phyloP scores from a whole-genome alignment of 2,329 filamentous ascomycete genomes.

The Apiospora saccharicola region DNA sequence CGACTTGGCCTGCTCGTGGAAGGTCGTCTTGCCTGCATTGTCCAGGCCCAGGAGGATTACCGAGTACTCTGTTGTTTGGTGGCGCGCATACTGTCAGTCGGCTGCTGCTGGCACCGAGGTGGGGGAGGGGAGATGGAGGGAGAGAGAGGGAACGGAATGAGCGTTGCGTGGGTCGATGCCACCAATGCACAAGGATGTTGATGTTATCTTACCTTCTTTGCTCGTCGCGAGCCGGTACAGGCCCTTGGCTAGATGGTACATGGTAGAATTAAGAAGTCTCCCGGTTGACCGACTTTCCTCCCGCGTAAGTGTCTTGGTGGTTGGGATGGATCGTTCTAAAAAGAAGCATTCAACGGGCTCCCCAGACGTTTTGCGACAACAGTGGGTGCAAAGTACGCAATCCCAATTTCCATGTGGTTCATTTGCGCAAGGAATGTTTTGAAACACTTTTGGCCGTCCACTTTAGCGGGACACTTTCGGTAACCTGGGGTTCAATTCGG shows the following conservation, averaged over 20 bases:
- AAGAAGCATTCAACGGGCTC: slow-evolving; percentile 3
- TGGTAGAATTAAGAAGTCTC: slow-evolving; percentile 44
- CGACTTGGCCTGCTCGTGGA: slow-evolving; percentile 95
- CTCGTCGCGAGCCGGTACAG: slow-evolving; percentile 95
- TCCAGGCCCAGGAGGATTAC: slow-evolving; percentile 96
- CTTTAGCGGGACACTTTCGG: slow-evolving; percentile 5
- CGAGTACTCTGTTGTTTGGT: slow-evolving; percentile 77
- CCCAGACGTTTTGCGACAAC: slow-evolving; percentile 12
- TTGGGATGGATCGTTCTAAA: not conserved
- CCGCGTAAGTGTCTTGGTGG: not conserved
- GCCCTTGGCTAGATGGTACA: slow-evolving; percentile 97
- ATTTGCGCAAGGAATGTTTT: slow-evolving; percentile 9
- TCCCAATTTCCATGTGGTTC: slow-evolving; percentile 7
- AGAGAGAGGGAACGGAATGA: not conserved
- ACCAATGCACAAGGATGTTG: not conserved
- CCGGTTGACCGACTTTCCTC: not conserved
- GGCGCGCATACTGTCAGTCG: slow-evolving; percentile 21
- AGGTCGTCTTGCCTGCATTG: slow-evolving; percentile 98
- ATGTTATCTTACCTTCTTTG: slow-evolving; percentile 79
- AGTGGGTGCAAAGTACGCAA: slow-evolving; percentile 9
- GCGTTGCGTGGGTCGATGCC: not conserved
- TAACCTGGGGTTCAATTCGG: slow-evolving; percentile 10
- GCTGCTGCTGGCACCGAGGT: slow-evolving; percentile 11
- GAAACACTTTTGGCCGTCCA: slow-evolving; percentile 15
- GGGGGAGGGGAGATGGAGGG: not conserved